Base-by-base conservation (phyloP, 2,329 filamentous ascomycete genomes). In the Ceratocystis destructans region DNA sequence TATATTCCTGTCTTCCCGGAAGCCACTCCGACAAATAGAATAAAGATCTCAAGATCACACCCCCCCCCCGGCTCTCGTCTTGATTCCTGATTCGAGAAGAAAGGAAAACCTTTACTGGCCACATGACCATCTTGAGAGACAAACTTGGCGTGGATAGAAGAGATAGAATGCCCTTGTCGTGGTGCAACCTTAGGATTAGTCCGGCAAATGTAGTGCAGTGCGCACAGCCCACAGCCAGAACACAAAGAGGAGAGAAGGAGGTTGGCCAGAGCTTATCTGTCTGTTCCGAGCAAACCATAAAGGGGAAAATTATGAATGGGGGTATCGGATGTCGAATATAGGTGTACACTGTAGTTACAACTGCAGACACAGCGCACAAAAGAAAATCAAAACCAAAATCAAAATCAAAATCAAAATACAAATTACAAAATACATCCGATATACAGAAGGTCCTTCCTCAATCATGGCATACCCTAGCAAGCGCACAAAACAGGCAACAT, bases 61-160 rank as follows among this genome's bases (percentile, higher is more conserved):
- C 28, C 59, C 31, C 17, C 28, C 25, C 37, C 53, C 12, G 28
- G 41, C 50, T 59, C 28, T 44, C 59, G 17, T 44, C 37, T 44
- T 62, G 37, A 44, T 44, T 44, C 44, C 59, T 62, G n/a, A 45
- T 62, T 45, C 17, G 37, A 44, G 46, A 46, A 66, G 28, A 48
- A 46, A 66, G 46, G 66, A 67, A 67, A 67, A 67, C 48, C 62
- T 67, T 67, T 25, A 46, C 53, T 64, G 62, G 61, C 66, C 66
- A 67, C 66, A 67, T 67, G 66, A 67, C 66, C 50, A 53, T 50
- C 37, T 63, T 67, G 61, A 64, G 66, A 55, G 48, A 67, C 50
- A 63, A 61, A 55, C 25, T 25, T 64, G 50, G 62, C 50, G 50
- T 64, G 50, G 44, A 20, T 22, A 15, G 20, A n/a, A 53, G 48